Percentiles rank a stretch among this genome's conserved stretches.
Conservation (phyloP, 345 rosid genomes). For the Trapa incisa region DNA sequence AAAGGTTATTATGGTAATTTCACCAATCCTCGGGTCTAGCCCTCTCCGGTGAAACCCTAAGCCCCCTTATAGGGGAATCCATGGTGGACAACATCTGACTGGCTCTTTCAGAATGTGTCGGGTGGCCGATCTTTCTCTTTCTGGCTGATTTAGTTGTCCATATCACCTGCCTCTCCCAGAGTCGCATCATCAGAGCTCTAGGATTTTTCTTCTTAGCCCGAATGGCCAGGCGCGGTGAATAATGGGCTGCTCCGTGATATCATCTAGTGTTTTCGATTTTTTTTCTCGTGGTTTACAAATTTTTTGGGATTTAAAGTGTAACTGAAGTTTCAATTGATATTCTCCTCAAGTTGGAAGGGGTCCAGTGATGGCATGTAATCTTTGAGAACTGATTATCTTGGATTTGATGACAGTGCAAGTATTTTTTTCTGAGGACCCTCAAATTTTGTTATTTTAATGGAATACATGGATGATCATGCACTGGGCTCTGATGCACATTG, state of each 20-base stretch:
- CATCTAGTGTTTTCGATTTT: neutral
- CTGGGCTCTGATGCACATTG: conserved; percentile 8
- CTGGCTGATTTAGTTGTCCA: too few species aligned
- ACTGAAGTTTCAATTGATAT: too few species aligned
- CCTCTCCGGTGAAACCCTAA: neutral
- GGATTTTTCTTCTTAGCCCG: neutral
- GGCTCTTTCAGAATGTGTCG: too few species aligned
- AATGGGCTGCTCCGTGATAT: neutral
- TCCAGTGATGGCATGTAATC: conserved; percentile 10
- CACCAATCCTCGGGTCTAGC: neutral
- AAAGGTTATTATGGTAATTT: neutral
- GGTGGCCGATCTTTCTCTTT: too few species aligned
- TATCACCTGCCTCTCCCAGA: too few species aligned
- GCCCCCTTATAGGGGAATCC: neutral
- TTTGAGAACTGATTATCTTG: conserved; percentile 7
- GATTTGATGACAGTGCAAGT: conserved; percentile 6
- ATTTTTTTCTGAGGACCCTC: neutral
- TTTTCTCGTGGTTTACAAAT: neutral
- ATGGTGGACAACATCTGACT: too few species aligned
- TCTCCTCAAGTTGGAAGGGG: neutral
- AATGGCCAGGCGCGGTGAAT: neutral
- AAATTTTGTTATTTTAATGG: neutral
- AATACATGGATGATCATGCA: conserved; percentile 9
- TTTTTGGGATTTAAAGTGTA: neutral
- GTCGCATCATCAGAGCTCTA: neutral